Base-by-base conservation (phyloP, 2,329 filamentous ascomycete species). In the Hypoxylon sp. region DNA sequence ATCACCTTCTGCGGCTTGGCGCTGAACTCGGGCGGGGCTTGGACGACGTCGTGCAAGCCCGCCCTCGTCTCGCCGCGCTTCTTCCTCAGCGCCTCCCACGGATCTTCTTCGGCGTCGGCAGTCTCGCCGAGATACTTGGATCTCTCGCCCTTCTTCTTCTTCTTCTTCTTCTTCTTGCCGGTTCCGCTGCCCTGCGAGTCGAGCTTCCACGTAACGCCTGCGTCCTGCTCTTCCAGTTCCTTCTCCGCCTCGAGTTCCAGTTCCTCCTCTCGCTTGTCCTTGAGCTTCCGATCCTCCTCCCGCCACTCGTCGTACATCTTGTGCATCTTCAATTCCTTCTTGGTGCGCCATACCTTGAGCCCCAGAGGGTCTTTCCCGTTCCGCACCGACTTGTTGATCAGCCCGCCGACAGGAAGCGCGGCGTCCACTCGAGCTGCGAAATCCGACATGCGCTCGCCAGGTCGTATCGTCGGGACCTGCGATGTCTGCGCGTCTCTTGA, bases 361-460 rank as follows among this genome's bases (percentile, higher is more conserved):
- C 89, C 86, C 27, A 84, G 75, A 5, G 86, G 82, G 58, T 88
- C 87, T 63, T 85, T 88, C 48, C 84, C 86, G 35, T 81, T 78
- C 64, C 81, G 86, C 7, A 81, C 75, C 0, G 81, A 83, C 68
- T 88, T 89, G 63, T 81, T 86, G 53, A 85, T 80, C 7, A 97
- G 80, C 0, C 88, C 88, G 6, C 86, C 79, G 0, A 99, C 77
- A 0, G 94, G 94, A 5, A 98, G 80, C 0, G 91, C 87, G 45
- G 91, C 89, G 71, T 98, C 89, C 5, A 99, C 95, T 24, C 93
- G 87, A 9, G 88, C 85, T 6, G 87, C 80, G 71, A 96, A 99
- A 48, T 96, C 90, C 3, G 88, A 86, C 70, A 98, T 79, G 48
- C 86, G 85, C 74, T 99, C 95, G 48, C 92, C 91, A 0, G 93